Conservation (phyloP, 768 basidiomycete genomes). For the Pulveroboletus sp. region DNA sequence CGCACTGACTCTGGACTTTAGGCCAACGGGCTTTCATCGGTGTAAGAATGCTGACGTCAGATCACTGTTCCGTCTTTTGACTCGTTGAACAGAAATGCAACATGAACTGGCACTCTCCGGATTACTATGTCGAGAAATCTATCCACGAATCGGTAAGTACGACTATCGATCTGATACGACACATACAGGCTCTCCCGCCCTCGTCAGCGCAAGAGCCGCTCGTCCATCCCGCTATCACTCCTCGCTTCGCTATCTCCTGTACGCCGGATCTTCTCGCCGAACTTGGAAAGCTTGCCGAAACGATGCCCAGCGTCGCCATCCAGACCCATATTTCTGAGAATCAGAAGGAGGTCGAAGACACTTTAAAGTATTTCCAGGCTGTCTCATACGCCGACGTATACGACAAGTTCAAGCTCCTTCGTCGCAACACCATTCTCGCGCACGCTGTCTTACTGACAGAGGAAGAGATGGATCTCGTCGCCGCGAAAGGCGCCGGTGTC, state of each 20-base stretch:
- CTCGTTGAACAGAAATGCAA: conserved; percentile 30
- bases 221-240: conserved; percentile 88
- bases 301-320: conserved; percentile 62
- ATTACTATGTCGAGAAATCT: conserved; percentile 67
- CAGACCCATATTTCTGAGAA: conserved; percentile 96
- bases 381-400: conserved; percentile 78
- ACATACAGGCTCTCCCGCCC: conserved; percentile 59
- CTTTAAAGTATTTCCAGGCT: conserved; percentile 63
- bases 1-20: conserved; percentile 20
- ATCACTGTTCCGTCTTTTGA: conserved; percentile 2
- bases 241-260: conserved; percentile 94
- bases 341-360: conserved; percentile 60
- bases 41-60: conserved; percentile 41
- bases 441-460: conserved; percentile 81
- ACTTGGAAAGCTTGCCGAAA: conserved; percentile 57
- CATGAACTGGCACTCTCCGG: conserved; percentile 59
- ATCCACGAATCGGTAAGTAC: conserved; percentile 52
- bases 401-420: conserved; percentile 70
- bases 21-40: conserved; percentile 86
- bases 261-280: conserved; percentile 59
- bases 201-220: conserved; percentile 44
- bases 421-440: conserved; percentile 78
- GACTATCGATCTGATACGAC: conserved; percentile 60
- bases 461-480: conserved; percentile 70
- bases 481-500: conserved; percentile 62